Base-by-base conservation (phyloP, 2,329 filamentous ascomycete species). In the Monilinia vaccinii-corymbosi region DNA sequence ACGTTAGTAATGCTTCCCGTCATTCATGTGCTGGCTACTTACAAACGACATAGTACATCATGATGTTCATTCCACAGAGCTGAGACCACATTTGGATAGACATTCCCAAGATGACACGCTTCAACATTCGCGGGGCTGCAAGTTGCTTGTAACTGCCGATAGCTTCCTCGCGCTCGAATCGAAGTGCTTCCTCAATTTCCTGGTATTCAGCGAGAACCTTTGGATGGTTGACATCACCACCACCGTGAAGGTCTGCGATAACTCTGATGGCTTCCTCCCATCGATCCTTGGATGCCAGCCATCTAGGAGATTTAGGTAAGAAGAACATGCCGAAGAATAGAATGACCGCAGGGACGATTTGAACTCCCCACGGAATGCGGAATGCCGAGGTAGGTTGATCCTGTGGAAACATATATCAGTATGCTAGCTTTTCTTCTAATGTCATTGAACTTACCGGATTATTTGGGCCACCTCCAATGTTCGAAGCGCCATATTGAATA, bases 61-160 rank as follows among this genome's bases (percentile, higher is more conserved):
- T 86, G 31, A 83, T 84, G 67, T 89, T 89, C 84, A 88, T 88
- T 18, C 87, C 87, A 0, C 85, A 88, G 36, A 91, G 73, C 70
- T 91, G 87, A 14, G 81, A 84, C 88, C 87, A 91, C 69, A 90
- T 85, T 73, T 91, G 87, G 1, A 81, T 87, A 67, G 87, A 89
- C 61, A 90, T 71, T 61, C 86, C 88, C 61, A 89, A 83, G 61
- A 85, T 73, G 6, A 86, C 87, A 47, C 88, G 82, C 74, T 88
- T 87, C 68, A 89, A 76, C 83, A 89, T 89, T 10, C 77, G 76
- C 1, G 87, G 87, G 64, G 79, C 81, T 73, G 91, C 81, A 1
- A 94, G 80, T 70, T 92, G 88, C 3, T 84, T 67, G 71, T 88
- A 89, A 14, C 81, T 83, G 34, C 87, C 84, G 63, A 89, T 79